Base-by-base conservation (phyloP, 2,329 filamentous ascomycete species). In the Dichotomopilus funicola region DNA sequence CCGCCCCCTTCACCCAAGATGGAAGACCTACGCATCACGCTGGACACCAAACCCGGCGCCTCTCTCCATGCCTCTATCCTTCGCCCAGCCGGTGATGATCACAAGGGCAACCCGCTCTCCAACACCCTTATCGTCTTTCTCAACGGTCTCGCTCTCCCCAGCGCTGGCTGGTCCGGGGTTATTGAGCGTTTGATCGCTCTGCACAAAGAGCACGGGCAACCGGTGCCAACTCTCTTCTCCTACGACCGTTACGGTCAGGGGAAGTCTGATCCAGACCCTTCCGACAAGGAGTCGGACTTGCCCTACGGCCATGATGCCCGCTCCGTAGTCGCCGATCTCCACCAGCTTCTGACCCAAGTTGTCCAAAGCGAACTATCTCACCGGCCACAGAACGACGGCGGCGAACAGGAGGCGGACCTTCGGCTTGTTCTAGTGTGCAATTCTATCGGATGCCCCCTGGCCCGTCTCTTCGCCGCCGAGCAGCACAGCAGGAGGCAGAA, bases 201-300 rank as follows among this genome's bases (percentile, higher is more conserved):
- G 10, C 56, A 53, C 37, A 12, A 42, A 4, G 34, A 49, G 2
- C 35, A 54, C 37, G 19, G 13, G 9, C 36, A 19, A n/a, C 48
- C 55, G 1, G n/a, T 51, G 3, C 75, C 75, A 1, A 68, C 70
- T 11, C 64, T 82, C 13, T 68, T 83, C 3, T 75, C 74, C 45
- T 83, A 83, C 59, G 81, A 83, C 65, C 78, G 81, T 43, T 82
- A 76, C 60, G 80, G 80, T 7, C 80, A 83, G 64, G 80, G 79
- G 8, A 66, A 68, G 19, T 70, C 66, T 51, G 67, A 74, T 69
- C 61, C 75, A 64, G 72, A 75, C 48, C 77, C 79, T n/a, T 64
- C 67, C 3, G 78, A 82, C 49, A 27, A 27, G 19, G 73, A 70
- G 0, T 57, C 63, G 3, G 71, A 72, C 42, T 64, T 49, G 27